Base-by-base conservation (phyloP, 352 stramenopile genomes). In the Globisporangium camurandrum region DNA sequence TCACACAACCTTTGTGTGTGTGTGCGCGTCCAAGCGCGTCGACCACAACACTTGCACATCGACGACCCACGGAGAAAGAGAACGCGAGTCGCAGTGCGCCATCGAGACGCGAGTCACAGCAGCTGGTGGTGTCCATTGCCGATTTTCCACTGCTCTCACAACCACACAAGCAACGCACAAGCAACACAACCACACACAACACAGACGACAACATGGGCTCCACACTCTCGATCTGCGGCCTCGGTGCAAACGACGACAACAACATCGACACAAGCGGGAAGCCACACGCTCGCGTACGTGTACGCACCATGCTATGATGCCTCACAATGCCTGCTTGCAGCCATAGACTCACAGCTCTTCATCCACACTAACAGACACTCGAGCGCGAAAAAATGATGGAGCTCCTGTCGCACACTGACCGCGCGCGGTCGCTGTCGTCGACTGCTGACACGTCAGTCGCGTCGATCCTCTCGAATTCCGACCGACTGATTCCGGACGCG, bases 401-500 rank as follows among this genome's bases (percentile, higher is more conserved):
- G 51, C 44, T 62, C 9, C 30, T 51, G 10, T n/a, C 42, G 24
- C 52, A 46, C 38, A 41, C 48, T 11, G 51, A 65, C 12, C 71
- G 66, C 33, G 49, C 64, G 31, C 65, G 64, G 27, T 78, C 71
- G 7, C 22, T 70, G 19, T 78, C 71, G 1, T 46, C 62, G 4
- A 38, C 69, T 19, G 71, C 66, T 3, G 73, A 84, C 62, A 70
- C 57, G 24, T 79, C 67, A 2, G 60, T 84, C 17, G 68, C 70
- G 19, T 84, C 73, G 43, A 84, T 84, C 48, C 47, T 84, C 34
- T 80, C 70, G n/a, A 74, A 65, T 55, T 78, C 71, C 42, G 70
- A 82, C 43, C 54, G 58, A 19, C 66, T 84, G n/a, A 71, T 84
- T 44, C 73, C 73, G 16, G 73, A 84, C 23, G 71, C 64, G 39